These are phyloP conservation scores for Selaginella tamariscina DNA, from an alignment of 75 land plant species.

Conservation along the genomic window DNA sequence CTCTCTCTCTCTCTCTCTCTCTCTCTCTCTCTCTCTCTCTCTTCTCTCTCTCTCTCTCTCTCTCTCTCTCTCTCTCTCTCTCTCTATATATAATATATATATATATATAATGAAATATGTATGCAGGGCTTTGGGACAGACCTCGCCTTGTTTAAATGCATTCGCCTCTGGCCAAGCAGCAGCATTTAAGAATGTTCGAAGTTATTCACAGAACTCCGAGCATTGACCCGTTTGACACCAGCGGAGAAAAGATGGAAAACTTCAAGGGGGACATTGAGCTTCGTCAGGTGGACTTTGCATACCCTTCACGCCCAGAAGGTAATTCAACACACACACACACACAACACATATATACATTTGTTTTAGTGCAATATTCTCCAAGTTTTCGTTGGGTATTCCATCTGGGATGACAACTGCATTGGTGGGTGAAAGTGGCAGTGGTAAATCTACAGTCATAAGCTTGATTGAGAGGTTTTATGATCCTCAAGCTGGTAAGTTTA, in stretches of 20 bases:
- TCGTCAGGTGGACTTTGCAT: conserved; percentile 1
- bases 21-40: too few species aligned
- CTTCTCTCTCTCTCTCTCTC: too few species aligned
- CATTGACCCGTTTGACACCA: neutral
- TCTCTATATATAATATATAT: too few species aligned
- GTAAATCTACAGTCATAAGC: conserved; percentile 6
- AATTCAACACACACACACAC: too few species aligned
- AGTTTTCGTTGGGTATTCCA: conserved; percentile 10
- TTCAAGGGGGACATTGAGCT: conserved; percentile 3
- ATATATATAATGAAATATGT: neutral
- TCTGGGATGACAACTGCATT: conserved; percentile 11
- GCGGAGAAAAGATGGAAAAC: neutral
- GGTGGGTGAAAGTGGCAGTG: conserved; percentile 11
- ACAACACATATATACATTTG: too few species aligned
- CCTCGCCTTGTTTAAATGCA: conserved; percentile 7
- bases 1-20: too few species aligned
- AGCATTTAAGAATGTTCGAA: conserved; percentile 11
- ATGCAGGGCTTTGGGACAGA: conserved; percentile 3
- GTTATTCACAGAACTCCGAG: conserved; percentile 3
- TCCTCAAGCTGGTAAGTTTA: too few species aligned
- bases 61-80: too few species aligned
- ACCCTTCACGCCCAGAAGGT: neutral
- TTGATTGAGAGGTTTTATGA: conserved; percentile 12
- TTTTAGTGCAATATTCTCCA: conserved; percentile 11
- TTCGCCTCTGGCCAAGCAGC: conserved; percentile 11